Evolutionary conservation across 2,329 filamentous ascomycete genomes (phyloP).

Genomic region (Alternaria arbusti): DNA sequence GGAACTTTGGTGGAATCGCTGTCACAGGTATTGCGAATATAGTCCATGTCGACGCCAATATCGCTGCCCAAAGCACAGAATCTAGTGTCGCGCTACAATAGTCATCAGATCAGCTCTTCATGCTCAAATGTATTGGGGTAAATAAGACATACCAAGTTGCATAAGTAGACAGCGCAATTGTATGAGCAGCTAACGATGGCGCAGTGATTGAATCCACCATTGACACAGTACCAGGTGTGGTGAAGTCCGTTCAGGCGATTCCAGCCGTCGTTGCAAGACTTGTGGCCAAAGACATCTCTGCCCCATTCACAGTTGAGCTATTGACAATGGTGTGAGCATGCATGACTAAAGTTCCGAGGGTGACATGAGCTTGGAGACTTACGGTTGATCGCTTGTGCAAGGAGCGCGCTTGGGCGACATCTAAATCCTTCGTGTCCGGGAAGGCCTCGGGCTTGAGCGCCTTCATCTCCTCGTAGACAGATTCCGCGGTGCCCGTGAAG

Average conservation of each 20-base stretch:
- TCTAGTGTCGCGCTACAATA: not conserved
- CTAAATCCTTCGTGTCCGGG: no score
- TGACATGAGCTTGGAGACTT: no score
- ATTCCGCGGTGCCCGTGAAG: no score
- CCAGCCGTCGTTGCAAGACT: not conserved
- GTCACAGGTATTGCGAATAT: not conserved
- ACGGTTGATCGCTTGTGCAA: no score
- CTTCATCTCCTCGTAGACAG: no score
- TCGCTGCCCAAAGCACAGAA: not conserved
- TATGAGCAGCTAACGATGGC: not conserved
- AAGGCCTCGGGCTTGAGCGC: no score
- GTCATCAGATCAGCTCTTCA: not conserved
- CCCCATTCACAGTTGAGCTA: no score
- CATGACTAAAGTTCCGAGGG: no score
- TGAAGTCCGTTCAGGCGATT: not conserved
- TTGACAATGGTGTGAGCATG: no score
- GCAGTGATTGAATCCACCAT: not conserved
- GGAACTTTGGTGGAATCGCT: not conserved
- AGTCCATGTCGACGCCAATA: not conserved
- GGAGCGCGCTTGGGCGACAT: no score
- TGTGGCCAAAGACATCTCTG: not conserved
- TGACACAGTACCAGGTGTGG: not conserved
- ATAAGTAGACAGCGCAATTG: not conserved
- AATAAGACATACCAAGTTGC: not conserved
- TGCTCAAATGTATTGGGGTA: not conserved